Evolutionary conservation across 1,139 yeast genomes (phyloP).

Genomic region (Suhomyces wounanorum): DNA sequence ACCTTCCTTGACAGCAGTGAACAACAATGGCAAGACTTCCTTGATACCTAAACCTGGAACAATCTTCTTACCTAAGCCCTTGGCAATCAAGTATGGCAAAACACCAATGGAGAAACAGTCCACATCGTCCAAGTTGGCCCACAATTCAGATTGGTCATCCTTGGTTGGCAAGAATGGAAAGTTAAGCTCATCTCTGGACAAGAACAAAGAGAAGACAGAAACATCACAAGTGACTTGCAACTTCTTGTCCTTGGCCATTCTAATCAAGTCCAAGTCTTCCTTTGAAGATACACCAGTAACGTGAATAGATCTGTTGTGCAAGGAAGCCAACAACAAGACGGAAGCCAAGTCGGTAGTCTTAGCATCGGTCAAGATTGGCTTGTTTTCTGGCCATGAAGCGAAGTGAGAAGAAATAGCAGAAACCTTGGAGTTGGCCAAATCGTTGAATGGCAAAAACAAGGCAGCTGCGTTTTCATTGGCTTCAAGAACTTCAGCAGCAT

Average conservation of each 20-base stretch:
- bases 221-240: conserved; percentile 90
- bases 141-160: conserved; percentile 78
- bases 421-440: conserved; percentile 67
- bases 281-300: conserved; percentile 81
- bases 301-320: conserved; percentile 84
- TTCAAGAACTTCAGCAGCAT: conserved; percentile 62
- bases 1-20: conserved; percentile 77
- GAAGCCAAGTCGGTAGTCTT: conserved; percentile 90
- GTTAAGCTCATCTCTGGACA: conserved; percentile 69
- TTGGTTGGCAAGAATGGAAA: conserved; percentile 74
- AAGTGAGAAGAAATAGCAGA: conserved; percentile 78
- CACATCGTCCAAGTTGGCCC: conserved; percentile 71
- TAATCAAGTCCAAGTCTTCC: conserved; percentile 82
- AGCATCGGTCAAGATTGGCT: conserved; percentile 92
- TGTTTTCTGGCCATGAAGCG: conserved; percentile 78
- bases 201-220: conserved; percentile 75
- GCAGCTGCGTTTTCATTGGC: conserved; percentile 74
- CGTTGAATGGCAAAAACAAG: conserved; percentile 78
- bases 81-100: conserved; percentile 72
- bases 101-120: conserved; percentile 90
- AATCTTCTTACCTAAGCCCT: conserved; percentile 59
- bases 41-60: conserved; percentile 75
- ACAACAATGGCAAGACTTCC: conserved; percentile 80
- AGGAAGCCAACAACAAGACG: conserved; percentile 82
- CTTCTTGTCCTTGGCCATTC: conserved; percentile 82